A percentile compares a stretch with the other conserved stretches of the same genome.
Evolutionary conservation across 257 asterid species (phyloP).

Genomic region (Prunella vulgaris): DNA sequence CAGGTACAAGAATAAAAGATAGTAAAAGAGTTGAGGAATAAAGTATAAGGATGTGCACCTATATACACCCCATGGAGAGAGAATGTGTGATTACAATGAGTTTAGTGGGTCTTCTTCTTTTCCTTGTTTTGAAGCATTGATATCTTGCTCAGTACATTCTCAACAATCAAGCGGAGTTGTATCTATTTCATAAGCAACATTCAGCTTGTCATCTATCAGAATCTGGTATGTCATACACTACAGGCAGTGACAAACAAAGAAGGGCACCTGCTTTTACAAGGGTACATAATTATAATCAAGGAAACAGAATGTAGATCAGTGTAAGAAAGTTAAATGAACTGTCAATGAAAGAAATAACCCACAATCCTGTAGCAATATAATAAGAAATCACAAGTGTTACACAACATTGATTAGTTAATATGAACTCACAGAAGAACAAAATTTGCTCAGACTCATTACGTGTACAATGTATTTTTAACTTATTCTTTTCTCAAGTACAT

Average conservation of each 20-base stretch:
- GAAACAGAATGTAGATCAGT: conserved; percentile 39
- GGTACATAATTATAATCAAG: background rate
- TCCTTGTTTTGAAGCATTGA: no score
- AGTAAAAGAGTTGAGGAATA: no score
- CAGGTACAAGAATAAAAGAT: no score
- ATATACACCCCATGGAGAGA: conserved; percentile 6
- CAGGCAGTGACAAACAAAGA: conserved; percentile 59
- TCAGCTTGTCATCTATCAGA: conserved; percentile 55
- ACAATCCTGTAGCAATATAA: conserved; percentile 61
- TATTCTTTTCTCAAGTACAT: no score
- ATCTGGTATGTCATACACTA: conserved; percentile 59
- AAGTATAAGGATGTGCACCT: no score
- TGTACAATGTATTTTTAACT: no score
- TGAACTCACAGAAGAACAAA: no score
- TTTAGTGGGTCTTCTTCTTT: conserved; percentile 61
- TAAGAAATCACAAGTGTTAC: conserved; percentile 19
- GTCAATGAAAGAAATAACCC: conserved; percentile 63
- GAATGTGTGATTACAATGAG: conserved; percentile 31
- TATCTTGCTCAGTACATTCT: conserved; percentile 42
- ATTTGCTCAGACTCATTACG: no score
- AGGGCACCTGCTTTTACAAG: conserved; percentile 46
- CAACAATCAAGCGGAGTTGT: conserved; percentile 45
- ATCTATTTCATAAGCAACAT: conserved; percentile 38
- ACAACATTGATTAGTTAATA: background rate
- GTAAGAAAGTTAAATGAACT: conserved; percentile 66